Base-by-base conservation (phyloP, 306 rosid species). In the Acacia acuminata region DNA sequence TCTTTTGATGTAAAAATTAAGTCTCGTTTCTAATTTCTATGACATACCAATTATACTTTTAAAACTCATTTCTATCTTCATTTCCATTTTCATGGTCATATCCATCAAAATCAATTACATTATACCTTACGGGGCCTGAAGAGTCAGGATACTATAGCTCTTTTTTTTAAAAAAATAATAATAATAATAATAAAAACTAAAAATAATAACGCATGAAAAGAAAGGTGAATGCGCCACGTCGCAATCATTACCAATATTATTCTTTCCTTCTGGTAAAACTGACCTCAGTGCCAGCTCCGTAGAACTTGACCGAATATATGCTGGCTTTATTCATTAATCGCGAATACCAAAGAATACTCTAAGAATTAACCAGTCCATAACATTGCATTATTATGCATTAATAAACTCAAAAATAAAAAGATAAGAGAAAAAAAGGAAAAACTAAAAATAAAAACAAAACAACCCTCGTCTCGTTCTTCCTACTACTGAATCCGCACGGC, bases 171-270 rank as follows among this genome's bases (percentile, higher is more conserved):
- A n/a, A n/a, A n/a, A n/a, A n/a, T n/a, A n/a, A 27, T 27, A 27
- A 27, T 27, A 27, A 27, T 27, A 27, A 27, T 27, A 27, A 27
- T 27, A 27, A 27, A 0, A 30, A 30, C 32, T 7, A n/a, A 58
- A 45, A 67, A 34, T 32, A 9, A 84, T n/a, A 38, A 38, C 8
- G 16, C 4, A 25, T 63, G 71, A 77, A 58, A 70, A 87, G 87
- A 79, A 84, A 79, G 74, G 76, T 36, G 84, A 79, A 84, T 73
- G 73, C 88, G 71, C 79, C 92, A 88, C 88, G 95, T 93, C 91
- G 87, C 91, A 84, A 87, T 93, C 95, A 91, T 87, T 84, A 82
- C 92, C 81, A 84, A 84, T 76, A 88, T 75, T 88, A 87, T 87
- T 87, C 92, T 83, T 77, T 79, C 77, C 81, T 74, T 73, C 86